These are phyloP conservation scores for Brassica incana DNA, from an alignment of 345 rosid genomes.

Conservation along the genomic window DNA sequence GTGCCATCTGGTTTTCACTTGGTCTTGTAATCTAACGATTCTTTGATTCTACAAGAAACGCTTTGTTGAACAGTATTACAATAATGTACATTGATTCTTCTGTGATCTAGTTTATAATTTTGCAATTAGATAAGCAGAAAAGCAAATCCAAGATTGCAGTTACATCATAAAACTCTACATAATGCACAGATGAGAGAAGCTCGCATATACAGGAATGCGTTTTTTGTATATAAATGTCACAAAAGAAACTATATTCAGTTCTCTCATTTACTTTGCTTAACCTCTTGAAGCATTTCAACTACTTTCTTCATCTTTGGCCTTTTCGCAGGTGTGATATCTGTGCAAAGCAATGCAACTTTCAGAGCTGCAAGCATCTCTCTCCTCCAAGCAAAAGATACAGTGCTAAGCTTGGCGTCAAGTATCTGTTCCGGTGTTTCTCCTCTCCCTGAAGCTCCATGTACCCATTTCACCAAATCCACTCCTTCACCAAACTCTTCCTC, in stretches of 20 bases:
- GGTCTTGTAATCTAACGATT: constrained; percentile 25
- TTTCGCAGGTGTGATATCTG: constrained; percentile 64
- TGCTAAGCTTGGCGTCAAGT: constrained; percentile 80
- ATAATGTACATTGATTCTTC: constrained; percentile 24
- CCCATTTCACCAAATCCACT: constrained; percentile 92
- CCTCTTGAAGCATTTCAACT: constrained; percentile 84
- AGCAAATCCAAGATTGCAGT: neutral
- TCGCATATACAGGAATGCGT: constrained; percentile 22
- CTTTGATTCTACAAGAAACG: neutral
- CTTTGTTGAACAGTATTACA: neutral
- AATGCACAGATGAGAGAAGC: constrained; percentile 28
- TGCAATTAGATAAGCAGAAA: neutral
- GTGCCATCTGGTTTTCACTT: constrained; percentile 11
- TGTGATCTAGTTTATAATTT: neutral
- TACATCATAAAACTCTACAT: constrained; percentile 21
- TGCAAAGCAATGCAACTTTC: constrained; percentile 84
- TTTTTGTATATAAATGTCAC: constrained; percentile 29
- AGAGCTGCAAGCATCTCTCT: constrained; percentile 96
- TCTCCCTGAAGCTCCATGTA: constrained; percentile 71
- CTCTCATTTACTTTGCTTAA: constrained; percentile 51
- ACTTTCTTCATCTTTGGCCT: constrained; percentile 95
- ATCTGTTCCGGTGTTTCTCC: constrained; percentile 81
- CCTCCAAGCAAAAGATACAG: constrained; percentile 86
- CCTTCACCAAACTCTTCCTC: constrained; percentile 93
- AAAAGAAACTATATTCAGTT: constrained; percentile 6